These are phyloP conservation scores for Solioccasus polychromus DNA, from an alignment of 768 basidiomycete genomes.

Conservation along the genomic window DNA sequence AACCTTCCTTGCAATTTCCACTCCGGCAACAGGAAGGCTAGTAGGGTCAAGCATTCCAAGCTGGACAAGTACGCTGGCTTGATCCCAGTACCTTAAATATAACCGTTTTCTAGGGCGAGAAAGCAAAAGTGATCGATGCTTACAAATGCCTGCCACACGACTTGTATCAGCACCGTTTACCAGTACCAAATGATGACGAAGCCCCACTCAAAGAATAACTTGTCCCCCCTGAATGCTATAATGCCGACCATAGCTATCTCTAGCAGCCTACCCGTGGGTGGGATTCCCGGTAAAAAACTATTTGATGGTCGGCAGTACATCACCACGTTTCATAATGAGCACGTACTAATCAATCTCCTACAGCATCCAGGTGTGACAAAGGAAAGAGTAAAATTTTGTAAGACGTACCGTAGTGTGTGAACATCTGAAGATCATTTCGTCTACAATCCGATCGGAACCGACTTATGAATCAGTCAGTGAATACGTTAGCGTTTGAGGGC, in stretches of 20 bases:
- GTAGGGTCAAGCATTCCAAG: slow-evolving; percentile 36
- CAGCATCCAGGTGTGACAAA: background rate
- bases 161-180: background rate
- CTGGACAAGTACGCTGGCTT: slow-evolving; percentile 45
- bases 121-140: background rate
- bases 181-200: background rate
- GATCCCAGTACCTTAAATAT: slow-evolving; percentile 43
- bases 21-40: slow-evolving; percentile 36
- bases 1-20: slow-evolving; percentile 40
- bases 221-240: slow-evolving; percentile 48
- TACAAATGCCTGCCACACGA: slow-evolving; percentile 16
- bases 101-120: background rate
- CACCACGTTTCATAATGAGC: background rate
- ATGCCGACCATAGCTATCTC: slow-evolving; percentile 44
- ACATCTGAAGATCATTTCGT: slow-evolving; percentile 47
- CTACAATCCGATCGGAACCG: slow-evolving; percentile 43
- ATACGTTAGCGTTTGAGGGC: too few relatives aligned
- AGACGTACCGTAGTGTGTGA: slow-evolving; percentile 35
- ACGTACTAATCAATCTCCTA: slow-evolving; percentile 43
- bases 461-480: slow-evolving; percentile 18
- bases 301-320: slow-evolving; percentile 2
- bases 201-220: slow-evolving; percentile 43
- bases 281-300: slow-evolving; percentile 34
- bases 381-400: background rate
- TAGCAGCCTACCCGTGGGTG: slow-evolving; percentile 37